phyloP scores from a whole-genome alignment of 1,284 basidiomycete species.

The Violaceomyces palustris region DNA sequence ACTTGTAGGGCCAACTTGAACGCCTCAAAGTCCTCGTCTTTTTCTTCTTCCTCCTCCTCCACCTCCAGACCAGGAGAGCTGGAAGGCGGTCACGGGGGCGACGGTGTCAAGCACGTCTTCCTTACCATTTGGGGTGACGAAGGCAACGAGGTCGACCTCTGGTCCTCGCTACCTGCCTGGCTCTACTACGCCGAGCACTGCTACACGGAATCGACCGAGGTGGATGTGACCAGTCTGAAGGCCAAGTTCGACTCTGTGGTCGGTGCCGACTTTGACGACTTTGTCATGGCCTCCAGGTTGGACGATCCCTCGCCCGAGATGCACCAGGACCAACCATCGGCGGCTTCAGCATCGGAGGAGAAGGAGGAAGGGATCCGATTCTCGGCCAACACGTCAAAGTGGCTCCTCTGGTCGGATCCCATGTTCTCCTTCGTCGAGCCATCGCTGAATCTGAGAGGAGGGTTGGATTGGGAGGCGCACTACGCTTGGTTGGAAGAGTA shows the following conservation, averaged over 20 bases:
- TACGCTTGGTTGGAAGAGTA: conserved; percentile 7
- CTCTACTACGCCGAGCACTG: conserved; percentile 51
- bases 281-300: conserved; percentile 50
- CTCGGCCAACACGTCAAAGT: conserved; percentile 53
- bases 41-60: no score
- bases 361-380: conserved; percentile 44
- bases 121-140: conserved; percentile 55
- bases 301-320: conserved; percentile 32
- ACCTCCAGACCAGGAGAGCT: no score
- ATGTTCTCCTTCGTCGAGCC: conserved; percentile 34
- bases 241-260: conserved; percentile 44
- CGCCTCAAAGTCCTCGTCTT: conserved; percentile 38
- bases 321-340: background rate
- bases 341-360: conserved; percentile 1
- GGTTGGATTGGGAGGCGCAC: conserved; percentile 33
- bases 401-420: conserved; percentile 52
- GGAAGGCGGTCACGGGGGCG: no score
- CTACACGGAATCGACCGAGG: conserved; percentile 35
- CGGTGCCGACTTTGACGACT: conserved; percentile 52
- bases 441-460: conserved; percentile 15
- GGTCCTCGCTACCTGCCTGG: conserved; percentile 36
- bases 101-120: conserved; percentile 50
- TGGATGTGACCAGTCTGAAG: conserved; percentile 36
- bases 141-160: conserved; percentile 51
- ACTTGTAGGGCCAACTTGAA: conserved; percentile 51